Base-by-base conservation (phyloP, 78 protist species). In the Mantamonas sphyraenae region DNA sequence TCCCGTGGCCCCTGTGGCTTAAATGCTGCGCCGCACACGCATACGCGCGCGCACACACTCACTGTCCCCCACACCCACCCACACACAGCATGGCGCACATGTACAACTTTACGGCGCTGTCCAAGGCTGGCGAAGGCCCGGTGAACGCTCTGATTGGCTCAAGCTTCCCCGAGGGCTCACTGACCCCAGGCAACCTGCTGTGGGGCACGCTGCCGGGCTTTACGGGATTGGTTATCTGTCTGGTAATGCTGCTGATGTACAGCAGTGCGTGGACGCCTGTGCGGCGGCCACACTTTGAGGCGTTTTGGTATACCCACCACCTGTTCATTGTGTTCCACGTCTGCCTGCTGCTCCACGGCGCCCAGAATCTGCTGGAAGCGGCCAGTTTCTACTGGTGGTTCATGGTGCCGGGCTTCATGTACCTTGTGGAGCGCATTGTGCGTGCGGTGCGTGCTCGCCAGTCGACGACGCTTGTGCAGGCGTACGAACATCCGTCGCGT, bases 241-340 rank as follows among this genome's bases (percentile, higher is more conserved):
- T 89, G 34, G 74, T 67, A n/a, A 88, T 92, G 89, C 53, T 83
- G 19, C 31, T 92, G 56, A 89, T 92, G 93, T 86, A 59, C 50
- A 45, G 83, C 45, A 35, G 87, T 9, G 82, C 96, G 10, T 51
- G 78, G 42, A 77, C 79, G 42, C 34, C 61, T 10, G 65, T 80
- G 51, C n/a, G 79, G n/a, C 73, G 88, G 31, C 59, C 74, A 64
- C 71, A 82, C 85, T 92, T 89, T 64, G 90, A 85, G 63, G 47
- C 73, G 33, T 92, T 92, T 50, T 92, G 96, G 96, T 92, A 71
- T 68, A 75, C 84, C 24, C 96, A 92, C 64, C 96, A 92, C 55
- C 73, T 90, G 40, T 92, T 92, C 64, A 42, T 89, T 19, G 70
- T 89, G 47, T 92, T 75, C 61, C 84, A 73, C 73, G 77, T 63